Evolutionary conservation across 176 grass and related monocot species (phyloP), one percentile per base, ranked within the genome.

Genomic region (Luzula sylvatica): DNA sequence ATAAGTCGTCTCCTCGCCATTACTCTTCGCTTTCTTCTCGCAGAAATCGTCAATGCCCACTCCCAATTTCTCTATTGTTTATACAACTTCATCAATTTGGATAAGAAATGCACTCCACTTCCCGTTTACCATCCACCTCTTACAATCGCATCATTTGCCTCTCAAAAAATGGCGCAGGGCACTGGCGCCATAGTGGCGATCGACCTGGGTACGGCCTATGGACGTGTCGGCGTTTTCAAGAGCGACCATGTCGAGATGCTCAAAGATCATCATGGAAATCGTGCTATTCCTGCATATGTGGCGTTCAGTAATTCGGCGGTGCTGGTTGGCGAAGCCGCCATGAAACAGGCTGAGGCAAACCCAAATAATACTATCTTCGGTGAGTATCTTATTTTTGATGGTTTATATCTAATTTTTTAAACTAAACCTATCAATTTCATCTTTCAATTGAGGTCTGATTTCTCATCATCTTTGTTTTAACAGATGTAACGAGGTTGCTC

Each of bases 151-250:
- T 35, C 30, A 35, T n/a, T n/a, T n/a, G n/a, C n/a, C n/a, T n/a
- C n/a, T n/a, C n/a, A n/a, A n/a, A 35, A 35, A 4, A 35, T 35
- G 64, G 54, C 61, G 44, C 42, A 55, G 20, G 42, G 38, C 23
- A 66, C 65, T 11, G 72, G 63, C 2, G 46, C 57, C 22, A 49
- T 25, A 11, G 69, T 77, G 2, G 74, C 65, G 9, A 77, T 77
- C 26, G 74, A 77, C 53, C 49, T 70, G 9, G 74, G 74, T 15
- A 65, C 65, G 6, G 61, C 74, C 19, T 77, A 64, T 26, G 61
- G 56, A 5, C 61, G 65, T 7, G 15, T 56, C 2, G 65, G 55
- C 13, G 49, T 41, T 0, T 77, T 32, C 15, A 16, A 77, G 2
- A 56, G 68, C 56, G 56, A 46, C 15, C 6, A 52, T 3, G 18